Conservation (phyloP, 129 eudicot species). For the Oenanthe sinensis region DNA sequence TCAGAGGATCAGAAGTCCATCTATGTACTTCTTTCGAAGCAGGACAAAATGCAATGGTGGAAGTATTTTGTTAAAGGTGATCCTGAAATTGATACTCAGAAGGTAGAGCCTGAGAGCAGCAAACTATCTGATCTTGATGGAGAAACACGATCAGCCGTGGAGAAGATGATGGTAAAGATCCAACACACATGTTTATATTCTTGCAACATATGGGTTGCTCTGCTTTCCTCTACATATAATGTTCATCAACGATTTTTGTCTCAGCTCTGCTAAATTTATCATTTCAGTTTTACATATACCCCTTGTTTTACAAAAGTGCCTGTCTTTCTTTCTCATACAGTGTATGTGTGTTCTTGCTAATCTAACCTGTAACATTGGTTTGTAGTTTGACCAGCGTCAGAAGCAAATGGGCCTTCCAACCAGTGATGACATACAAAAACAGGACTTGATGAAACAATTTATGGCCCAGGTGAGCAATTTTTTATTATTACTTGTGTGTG, state of each 20-base stretch:
- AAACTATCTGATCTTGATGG: conserved; percentile 74
- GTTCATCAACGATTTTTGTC: not conserved
- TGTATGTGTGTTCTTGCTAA: not conserved
- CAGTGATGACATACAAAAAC: conserved; percentile 81
- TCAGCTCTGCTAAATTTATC: not conserved
- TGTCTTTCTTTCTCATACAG: not conserved
- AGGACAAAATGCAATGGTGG: conserved; percentile 94
- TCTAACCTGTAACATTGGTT: not conserved
- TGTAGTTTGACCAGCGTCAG: conserved; percentile 85
- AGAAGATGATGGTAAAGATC: conserved; percentile 78
- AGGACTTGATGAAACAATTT: conserved; percentile 63
- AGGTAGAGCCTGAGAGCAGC: conserved; percentile 87
- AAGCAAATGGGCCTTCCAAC: conserved; percentile 81
- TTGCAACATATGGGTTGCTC: not conserved
- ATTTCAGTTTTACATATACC: not conserved
- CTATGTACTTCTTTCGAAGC: conserved; percentile 63
- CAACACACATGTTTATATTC: not conserved
- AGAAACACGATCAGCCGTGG: conserved; percentile 88
- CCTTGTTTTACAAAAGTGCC: not conserved
- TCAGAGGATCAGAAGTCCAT: conserved; percentile 83
- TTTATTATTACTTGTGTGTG: not conserved
- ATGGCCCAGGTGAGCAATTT: conserved; percentile 57
- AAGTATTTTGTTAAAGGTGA: conserved; percentile 77
- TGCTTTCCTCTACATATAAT: too few species aligned
- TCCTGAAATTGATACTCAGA: conserved; percentile 80